These are phyloP conservation scores for Draba incana DNA, from an alignment of 345 rosid species.

Conservation along the genomic window DNA sequence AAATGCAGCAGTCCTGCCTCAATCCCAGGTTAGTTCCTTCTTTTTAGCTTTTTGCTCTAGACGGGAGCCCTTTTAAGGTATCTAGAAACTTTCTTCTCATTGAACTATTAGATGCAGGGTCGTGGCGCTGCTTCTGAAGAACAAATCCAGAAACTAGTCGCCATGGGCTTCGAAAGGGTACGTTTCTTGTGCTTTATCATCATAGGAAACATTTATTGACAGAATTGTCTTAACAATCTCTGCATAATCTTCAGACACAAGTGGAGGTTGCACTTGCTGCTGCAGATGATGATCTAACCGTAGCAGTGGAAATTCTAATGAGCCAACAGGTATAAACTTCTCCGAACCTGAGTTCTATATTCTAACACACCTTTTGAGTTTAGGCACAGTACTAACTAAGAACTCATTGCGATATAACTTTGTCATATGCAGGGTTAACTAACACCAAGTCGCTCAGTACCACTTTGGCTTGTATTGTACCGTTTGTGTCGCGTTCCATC, in stretches of 20 bases:
- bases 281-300: slow-evolving; percentile 84
- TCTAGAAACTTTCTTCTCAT: not conserved
- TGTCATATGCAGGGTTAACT: slow-evolving; percentile 32
- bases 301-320: slow-evolving; percentile 94
- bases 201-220: no score
- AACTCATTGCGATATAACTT: slow-evolving; percentile 13
- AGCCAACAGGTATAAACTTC: slow-evolving; percentile 70
- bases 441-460: slow-evolving; percentile 11
- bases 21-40: slow-evolving; percentile 50
- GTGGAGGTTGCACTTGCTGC: slow-evolving; percentile 97
- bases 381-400: not conserved
- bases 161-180: slow-evolving; percentile 98
- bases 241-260: slow-evolving; percentile 67
- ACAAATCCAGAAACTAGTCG: slow-evolving; percentile 76
- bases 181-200: slow-evolving; percentile 9
- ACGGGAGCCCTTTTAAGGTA: not conserved
- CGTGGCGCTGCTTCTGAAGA: slow-evolving; percentile 57
- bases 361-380: not conserved
- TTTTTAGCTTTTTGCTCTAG: slow-evolving; percentile 6
- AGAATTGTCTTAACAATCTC: not conserved
- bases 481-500: slow-evolving; percentile 19
- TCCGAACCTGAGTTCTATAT: not conserved
- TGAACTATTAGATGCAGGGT: slow-evolving; percentile 44
- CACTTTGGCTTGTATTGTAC: slow-evolving; percentile 22
- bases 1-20: slow-evolving; percentile 40